Conservation (phyloP, 768 basidiomycete species). For the Collybiopsis confluens region DNA sequence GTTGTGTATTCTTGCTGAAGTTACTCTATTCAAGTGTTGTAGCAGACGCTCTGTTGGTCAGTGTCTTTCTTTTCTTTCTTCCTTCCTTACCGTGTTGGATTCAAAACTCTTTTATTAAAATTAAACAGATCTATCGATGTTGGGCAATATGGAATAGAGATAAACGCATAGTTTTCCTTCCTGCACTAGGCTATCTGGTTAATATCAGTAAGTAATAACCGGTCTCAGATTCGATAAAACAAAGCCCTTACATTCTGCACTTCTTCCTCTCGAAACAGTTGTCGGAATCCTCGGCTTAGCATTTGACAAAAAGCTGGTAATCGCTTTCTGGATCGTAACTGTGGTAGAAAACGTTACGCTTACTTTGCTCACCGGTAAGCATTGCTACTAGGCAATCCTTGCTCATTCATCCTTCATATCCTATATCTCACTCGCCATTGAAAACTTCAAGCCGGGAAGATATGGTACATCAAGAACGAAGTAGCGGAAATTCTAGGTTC, state of each 20-base stretch:
- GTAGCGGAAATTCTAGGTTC: neutral
- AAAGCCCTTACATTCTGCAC: too few species aligned
- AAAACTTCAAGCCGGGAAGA: neutral
- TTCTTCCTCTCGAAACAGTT: neutral
- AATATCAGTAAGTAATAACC: slow-evolving; percentile 10
- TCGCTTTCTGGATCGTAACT: neutral
- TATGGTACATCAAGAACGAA: neutral
- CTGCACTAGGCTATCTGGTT: slow-evolving; percentile 8
- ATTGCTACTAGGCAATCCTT: too few species aligned
- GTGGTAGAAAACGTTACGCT: neutral
- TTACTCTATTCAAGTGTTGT: neutral
- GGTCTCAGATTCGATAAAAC: too few species aligned
- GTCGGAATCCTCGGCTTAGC: neutral
- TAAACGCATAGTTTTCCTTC: slow-evolving; percentile 10
- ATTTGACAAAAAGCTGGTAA: neutral
- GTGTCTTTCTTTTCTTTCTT: neutral
- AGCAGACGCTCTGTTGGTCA: neutral
- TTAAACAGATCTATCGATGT: slow-evolving; percentile 20
- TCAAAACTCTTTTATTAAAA: slow-evolving; percentile 12
- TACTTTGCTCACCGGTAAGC: neutral
- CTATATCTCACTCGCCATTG: too few species aligned
- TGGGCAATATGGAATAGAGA: slow-evolving; percentile 16
- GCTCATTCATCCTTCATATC: too few species aligned
- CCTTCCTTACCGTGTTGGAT: too few species aligned
- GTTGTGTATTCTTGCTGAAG: neutral